Evolutionary conservation across 1,139 yeast species (phyloP).

Genomic region (Lodderomyces oxycetoniae): DNA sequence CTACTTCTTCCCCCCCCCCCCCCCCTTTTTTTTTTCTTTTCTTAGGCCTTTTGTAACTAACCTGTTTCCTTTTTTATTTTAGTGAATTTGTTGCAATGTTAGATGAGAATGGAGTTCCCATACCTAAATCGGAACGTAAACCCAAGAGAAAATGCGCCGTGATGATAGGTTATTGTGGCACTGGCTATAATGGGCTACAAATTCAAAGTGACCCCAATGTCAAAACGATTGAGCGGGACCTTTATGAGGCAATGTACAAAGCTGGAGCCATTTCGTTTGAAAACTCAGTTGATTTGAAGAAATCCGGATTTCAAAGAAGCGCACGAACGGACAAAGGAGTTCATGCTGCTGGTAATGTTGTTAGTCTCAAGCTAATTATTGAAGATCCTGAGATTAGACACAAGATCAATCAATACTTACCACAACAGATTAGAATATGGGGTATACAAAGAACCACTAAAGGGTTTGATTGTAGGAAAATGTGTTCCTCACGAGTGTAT

Average conservation of each 20-base stretch:
- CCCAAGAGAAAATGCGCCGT: constrained; percentile 91
- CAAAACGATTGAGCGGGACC: constrained; percentile 87
- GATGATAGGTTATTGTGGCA: constrained; percentile 94
- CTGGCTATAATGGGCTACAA: constrained; percentile 98
- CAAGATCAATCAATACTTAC: constrained; percentile 70
- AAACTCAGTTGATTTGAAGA: constrained; percentile 85
- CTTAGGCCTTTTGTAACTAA: constrained; percentile 20
- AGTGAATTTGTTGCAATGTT: constrained; percentile 41
- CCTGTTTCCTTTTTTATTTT: constrained; percentile 9
- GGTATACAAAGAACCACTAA: constrained; percentile 86
- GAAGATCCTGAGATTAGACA: constrained; percentile 77
- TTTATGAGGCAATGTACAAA: constrained; percentile 76
- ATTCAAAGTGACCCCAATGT: constrained; percentile 74
- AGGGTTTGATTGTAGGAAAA: constrained; percentile 88
- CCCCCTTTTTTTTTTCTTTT: neutral
- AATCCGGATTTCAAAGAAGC: constrained; percentile 89
- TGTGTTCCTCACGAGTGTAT: constrained; percentile 91
- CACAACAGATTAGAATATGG: constrained; percentile 89
- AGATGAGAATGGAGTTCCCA: constrained; percentile 60
- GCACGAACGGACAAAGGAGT: constrained; percentile 99
- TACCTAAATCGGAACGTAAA: constrained; percentile 55
- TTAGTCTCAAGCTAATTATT: constrained; percentile 80
- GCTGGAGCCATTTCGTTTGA: constrained; percentile 91
- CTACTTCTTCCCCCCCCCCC: neutral
- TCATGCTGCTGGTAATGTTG: constrained; percentile 96